Base-by-base conservation (phyloP, 768 basidiomycete genomes). In the Steccherinum ochraceum region DNA sequence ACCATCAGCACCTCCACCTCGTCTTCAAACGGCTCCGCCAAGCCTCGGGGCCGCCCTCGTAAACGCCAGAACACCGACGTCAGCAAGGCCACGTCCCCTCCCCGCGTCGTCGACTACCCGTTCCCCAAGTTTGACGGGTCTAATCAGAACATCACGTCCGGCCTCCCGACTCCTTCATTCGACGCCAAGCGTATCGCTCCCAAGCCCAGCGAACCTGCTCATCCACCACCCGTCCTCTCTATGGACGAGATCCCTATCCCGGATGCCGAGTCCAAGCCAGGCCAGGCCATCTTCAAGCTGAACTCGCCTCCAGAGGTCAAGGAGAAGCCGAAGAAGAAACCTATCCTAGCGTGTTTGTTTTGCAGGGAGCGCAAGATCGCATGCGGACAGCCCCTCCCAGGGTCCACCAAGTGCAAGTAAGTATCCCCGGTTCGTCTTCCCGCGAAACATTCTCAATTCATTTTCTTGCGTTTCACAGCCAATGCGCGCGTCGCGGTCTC, bases 341-440 rank as follows among this genome's bases (percentile, higher is more conserved):
- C 75, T 50, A 70, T 69, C 49, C 65, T 76, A 50, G 72, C 72
- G 50, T 77, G 75, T 52, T 60, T 71, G 47, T 77, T 77, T 63
- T 77, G 75, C 54, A 65, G 75, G 52, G 73, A 74, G 63, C 64
- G 75, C 53, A 77, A 77, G 63, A 77, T 77, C 57, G 73, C 73
- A 20, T 77, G 75, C 56, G 75, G 75, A 24, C 63, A 72, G 13
- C 73, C 74, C 13, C 55, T 66, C 49, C 66, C 69, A 23, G 67
- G 69, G 72, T 48, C 64, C 61, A 50, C 67, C 72, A 5, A 35
- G 30, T 77, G 75, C 75, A 76, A 77, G 75, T 77, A 48, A 61
- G 75, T 61, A 1, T 40, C 7, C 16, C 16, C n/a, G n/a, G n/a
- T n/a, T n/a, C n/a, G n/a, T 23, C 26, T 23, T 40, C 24, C 23